Evolutionary conservation across 1,284 basidiomycete species (phyloP).

Genomic region (Moesziomyces sp.): DNA sequence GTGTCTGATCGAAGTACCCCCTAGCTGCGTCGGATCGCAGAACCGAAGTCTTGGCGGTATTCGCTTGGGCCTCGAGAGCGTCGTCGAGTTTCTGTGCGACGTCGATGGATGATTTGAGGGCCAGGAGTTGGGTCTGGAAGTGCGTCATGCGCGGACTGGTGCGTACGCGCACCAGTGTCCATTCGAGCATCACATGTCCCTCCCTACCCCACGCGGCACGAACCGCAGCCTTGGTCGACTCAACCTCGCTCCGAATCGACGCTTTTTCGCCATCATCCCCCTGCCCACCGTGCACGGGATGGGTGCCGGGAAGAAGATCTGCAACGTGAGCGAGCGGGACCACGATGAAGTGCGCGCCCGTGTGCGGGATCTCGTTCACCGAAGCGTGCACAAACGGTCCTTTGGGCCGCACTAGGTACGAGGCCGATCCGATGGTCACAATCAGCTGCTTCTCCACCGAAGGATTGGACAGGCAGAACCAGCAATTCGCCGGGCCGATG

Average conservation of each 20-base stretch:
- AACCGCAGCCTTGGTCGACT: conserved; percentile 26
- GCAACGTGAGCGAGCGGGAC: conserved; percentile 55
- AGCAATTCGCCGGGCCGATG: conserved; percentile 62
- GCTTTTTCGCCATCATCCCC: conserved; percentile 6
- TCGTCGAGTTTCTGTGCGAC: conserved; percentile 12
- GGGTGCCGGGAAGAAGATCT: conserved; percentile 15
- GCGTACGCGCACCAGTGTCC: conserved; percentile 40
- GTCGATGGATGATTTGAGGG: conserved; percentile 11
- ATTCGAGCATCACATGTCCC: conserved; percentile 31
- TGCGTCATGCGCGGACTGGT: conserved; percentile 54
- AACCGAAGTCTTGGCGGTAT: background rate
- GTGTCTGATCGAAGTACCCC: conserved; percentile 21
- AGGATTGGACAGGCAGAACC: conserved; percentile 67
- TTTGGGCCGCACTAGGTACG: conserved; percentile 63
- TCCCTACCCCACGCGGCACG: conserved; percentile 26
- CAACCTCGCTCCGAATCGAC: conserved; percentile 35
- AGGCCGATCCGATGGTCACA: conserved; percentile 52
- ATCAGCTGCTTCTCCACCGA: conserved; percentile 59
- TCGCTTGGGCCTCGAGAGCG: background rate
- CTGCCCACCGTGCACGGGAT: conserved; percentile 1
- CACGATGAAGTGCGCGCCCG: conserved; percentile 60
- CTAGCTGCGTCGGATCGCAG: background rate
- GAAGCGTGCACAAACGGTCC: conserved; percentile 48
- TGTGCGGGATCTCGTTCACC: conserved; percentile 37
- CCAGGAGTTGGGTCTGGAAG: conserved; percentile 58